Conservation (phyloP, 163 green algal species). For the Trebouxia gelatinosa region DNA sequence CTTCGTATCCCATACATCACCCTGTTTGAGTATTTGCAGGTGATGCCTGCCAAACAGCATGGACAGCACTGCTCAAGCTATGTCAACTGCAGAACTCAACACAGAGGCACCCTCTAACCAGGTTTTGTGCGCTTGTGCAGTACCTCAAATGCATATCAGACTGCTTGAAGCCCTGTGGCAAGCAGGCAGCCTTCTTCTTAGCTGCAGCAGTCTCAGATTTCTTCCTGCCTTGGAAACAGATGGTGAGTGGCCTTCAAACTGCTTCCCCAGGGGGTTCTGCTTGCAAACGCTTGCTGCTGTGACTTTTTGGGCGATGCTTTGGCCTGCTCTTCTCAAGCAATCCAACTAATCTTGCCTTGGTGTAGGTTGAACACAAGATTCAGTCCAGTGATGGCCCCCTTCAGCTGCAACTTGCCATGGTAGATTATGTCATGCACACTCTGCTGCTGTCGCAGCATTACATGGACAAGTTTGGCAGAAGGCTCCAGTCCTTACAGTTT, state of each 20-base stretch:
- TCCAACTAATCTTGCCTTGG: no score
- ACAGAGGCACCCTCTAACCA: no score
- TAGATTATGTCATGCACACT: constrained; percentile 1
- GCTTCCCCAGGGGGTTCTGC: no score
- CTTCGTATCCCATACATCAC: constrained; percentile 85
- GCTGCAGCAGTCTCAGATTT: constrained; percentile 98
- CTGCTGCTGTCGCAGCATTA: neutral
- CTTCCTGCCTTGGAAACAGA: constrained; percentile 89
- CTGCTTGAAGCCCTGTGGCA: constrained; percentile 1
- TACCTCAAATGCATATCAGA: constrained; percentile 29
- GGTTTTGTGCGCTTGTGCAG: constrained; percentile 20
- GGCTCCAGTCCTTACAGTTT: constrained; percentile 30
- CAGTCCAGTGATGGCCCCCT: constrained; percentile 79
- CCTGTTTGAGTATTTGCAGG: constrained; percentile 96
- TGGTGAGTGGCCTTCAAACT: no score
- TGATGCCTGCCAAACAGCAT: no score
- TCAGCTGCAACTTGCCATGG: constrained; percentile 53
- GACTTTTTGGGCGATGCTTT: no score
- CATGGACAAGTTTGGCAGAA: neutral
- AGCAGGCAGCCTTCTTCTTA: constrained; percentile 84
- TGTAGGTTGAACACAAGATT: constrained; percentile 97
- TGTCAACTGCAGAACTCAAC: no score
- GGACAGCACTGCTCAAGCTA: no score
- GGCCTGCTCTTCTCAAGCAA: no score
- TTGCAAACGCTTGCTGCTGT: no score